Conservation (phyloP, 345 rosid genomes). For the Eucalyptus pauciflora region DNA sequence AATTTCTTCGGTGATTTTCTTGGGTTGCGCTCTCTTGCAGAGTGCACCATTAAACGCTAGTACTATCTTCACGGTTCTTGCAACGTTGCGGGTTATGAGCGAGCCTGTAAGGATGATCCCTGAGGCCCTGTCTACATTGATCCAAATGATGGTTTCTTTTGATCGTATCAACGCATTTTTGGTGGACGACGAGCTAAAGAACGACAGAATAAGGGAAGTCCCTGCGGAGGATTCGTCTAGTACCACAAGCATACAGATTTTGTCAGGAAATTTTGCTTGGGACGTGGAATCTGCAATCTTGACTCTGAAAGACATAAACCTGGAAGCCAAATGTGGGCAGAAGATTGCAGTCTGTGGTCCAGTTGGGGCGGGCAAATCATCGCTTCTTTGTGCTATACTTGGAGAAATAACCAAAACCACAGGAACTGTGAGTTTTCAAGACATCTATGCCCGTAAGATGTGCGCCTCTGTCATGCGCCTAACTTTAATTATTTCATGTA, state of each 20-base stretch:
- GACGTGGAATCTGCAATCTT: conserved; percentile 28
- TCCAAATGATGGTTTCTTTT: conserved; percentile 64
- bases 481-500: neutral
- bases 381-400: conserved; percentile 53
- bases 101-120: conserved; percentile 67
- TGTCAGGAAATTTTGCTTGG: conserved; percentile 64
- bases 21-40: conserved; percentile 40
- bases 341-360: conserved; percentile 77
- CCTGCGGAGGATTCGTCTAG: conserved; percentile 4
- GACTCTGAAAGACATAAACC: conserved; percentile 27
- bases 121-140: conserved; percentile 51
- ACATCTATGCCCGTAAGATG: neutral
- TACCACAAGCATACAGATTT: conserved; percentile 18
- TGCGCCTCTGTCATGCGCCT: neutral
- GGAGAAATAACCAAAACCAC: conserved; percentile 59
- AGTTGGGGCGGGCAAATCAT: conserved; percentile 76
- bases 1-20: conserved; percentile 49
- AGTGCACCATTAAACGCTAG: conserved; percentile 65
- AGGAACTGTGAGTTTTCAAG: conserved; percentile 48
- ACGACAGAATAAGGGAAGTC: conserved; percentile 13
- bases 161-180: conserved; percentile 43
- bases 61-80: conserved; percentile 69
- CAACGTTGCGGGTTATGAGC: conserved; percentile 46
- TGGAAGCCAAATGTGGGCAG: conserved; percentile 34
- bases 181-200: conserved; percentile 50